These are phyloP conservation scores for Pyricularia pennisetigena DNA, from an alignment of 2,329 filamentous ascomycete species.

Conservation along the genomic window DNA sequence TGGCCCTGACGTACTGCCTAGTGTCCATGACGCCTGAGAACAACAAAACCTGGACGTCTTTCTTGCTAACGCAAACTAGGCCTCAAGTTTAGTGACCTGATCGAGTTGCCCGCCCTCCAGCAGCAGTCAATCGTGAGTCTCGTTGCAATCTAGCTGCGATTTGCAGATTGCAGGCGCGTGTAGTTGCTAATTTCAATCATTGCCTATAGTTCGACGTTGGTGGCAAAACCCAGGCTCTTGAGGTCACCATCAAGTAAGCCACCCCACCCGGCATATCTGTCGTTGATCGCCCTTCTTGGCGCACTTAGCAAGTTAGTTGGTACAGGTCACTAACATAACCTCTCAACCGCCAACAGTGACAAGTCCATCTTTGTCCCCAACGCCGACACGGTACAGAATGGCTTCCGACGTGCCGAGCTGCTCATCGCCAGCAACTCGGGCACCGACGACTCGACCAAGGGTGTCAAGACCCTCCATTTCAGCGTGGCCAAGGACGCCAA, in stretches of 20 bases:
- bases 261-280: background rate
- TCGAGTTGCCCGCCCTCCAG: conserved; percentile 33
- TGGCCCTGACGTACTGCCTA: background rate
- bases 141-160: background rate
- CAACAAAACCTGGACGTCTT: no score
- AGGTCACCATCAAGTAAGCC: conserved; percentile 38
- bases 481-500: conserved; percentile 41
- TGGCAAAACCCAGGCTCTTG: conserved; percentile 30
- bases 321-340: background rate
- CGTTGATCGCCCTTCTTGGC: background rate
- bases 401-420: conserved; percentile 52
- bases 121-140: conserved; percentile 25
- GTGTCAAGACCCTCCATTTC: conserved; percentile 53
- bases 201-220: conserved; percentile 28
- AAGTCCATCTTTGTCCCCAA: conserved; percentile 48
- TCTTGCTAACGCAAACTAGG: conserved; percentile 16
- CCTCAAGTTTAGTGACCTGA: conserved; percentile 38
- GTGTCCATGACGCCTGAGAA: no score
- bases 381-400: conserved; percentile 37
- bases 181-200: background rate
- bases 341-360: conserved; percentile 23
- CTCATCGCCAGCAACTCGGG: conserved; percentile 38
- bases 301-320: background rate
- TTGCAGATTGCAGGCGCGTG: background rate
- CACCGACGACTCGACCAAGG: conserved; percentile 38